phyloP scores from a whole-genome alignment of 352 stramenopile species.

The Globisporangium uncinulatum region DNA sequence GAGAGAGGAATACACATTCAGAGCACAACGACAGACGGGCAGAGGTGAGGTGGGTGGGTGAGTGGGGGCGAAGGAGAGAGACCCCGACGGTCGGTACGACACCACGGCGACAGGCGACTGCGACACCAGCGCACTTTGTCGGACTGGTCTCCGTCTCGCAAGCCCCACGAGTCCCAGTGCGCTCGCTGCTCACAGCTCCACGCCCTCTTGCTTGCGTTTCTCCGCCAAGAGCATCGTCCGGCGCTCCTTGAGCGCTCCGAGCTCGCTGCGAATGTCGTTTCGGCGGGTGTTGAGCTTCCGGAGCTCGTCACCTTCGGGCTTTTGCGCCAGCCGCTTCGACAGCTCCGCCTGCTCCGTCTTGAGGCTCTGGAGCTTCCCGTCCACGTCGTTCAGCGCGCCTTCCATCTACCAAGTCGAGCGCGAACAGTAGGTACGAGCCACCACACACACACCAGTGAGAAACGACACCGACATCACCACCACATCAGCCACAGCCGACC shows the following conservation, averaged over 20 bases:
- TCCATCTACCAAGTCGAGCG: constrained; percentile 35
- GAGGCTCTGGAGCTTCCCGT: constrained; percentile 72
- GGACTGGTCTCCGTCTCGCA: no score
- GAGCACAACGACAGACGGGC: neutral
- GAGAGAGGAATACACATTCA: neutral
- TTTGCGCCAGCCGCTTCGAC: constrained; percentile 67
- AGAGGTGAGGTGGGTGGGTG: neutral
- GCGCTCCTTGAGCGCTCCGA: constrained; percentile 77
- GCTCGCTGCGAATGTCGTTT: constrained; percentile 83
- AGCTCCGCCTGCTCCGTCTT: constrained; percentile 80
- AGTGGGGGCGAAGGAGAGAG: neutral
- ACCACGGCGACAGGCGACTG: neutral
- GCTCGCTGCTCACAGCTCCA: constrained; percentile 19
- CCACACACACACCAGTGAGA: neutral
- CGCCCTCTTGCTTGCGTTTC: constrained; percentile 78
- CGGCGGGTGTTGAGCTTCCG: constrained; percentile 76
- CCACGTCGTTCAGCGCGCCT: constrained; percentile 71
- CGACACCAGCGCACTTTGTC: neutral
- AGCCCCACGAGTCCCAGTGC: no score
- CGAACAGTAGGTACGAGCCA: no score
- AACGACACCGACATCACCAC: neutral
- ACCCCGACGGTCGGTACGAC: neutral
- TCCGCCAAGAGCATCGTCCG: constrained; percentile 72
- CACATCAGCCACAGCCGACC: neutral
- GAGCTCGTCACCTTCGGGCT: constrained; percentile 71